Evolutionary conservation across 805 yeast genomes (phyloP), one percentile per base, ranked within the genome.

Genomic region (Lipomyces chichibuensis): DNA sequence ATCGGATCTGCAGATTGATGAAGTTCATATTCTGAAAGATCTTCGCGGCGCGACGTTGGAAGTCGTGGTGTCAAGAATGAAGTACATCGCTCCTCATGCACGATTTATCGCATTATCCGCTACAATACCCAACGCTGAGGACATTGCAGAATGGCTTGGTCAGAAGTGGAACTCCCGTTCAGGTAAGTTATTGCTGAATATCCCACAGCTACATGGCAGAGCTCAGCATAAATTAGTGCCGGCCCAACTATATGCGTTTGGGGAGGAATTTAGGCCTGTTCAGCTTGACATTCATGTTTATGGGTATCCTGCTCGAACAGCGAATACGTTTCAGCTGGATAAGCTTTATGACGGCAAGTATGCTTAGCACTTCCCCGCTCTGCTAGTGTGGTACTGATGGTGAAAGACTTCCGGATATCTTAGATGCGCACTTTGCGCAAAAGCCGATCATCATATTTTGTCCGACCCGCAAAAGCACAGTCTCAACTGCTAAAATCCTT

Each of bases 1-100:
- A 43, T 8, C 20, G 20, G 49, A n/a, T 17, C n/a, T 87, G 88
- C 0, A 96, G 97, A 0, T 79, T 29, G 87, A 84, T 75, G 87
- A 84, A 66, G 77, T 84, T 14, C 87, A 84, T 70, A 78, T 80
- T 13, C 70, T 84, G 43, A 77, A 80, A 59, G 85, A 82, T 35
- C 70, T 74, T n/a, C 74, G 87, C 57, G 87, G 87, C 0, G 80
- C 87, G 0, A 79, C 82, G 2, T 72, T 84, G 49, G 87, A 84
- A 69, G 85, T 80, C 0, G 82, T 83, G 2, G 72, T 80, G 0
- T 82, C 86, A 0, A 76, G 87, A 70, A 82, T 84, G 85, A 83
- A 80, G 65, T 75, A 76, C 33, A 71, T 81, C 65, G 77, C 81
- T 39, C 55, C 65, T 0, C 62, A 72, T 39, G 69, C 83, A n/a